Percentiles rank a stretch among this genome's conserved stretches.
These are phyloP conservation scores for Urostyla sp. DNA, from an alignment of 73 alveolate genomes.

Conservation along the genomic window DNA sequence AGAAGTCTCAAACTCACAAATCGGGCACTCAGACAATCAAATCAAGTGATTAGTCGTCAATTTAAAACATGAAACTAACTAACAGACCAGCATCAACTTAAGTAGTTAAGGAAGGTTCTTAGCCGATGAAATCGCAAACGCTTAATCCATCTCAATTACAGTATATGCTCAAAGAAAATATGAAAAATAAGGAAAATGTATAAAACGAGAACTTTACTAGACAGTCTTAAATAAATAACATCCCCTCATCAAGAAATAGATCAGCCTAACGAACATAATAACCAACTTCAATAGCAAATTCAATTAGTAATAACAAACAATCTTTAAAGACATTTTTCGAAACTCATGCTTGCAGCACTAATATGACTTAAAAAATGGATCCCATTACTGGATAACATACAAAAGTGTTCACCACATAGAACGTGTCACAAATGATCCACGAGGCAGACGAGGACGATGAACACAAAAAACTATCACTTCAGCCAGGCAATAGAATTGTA, in stretches of 20 bases:
- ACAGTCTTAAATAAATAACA: no score
- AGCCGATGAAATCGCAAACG: no score
- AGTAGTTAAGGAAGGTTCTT: no score
- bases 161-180: no score
- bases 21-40: background rate
- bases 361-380: constrained; percentile 28
- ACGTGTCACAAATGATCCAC: constrained; percentile 30
- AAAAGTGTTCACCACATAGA: constrained; percentile 36
- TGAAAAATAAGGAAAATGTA: no score
- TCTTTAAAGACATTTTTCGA: constrained; percentile 26
- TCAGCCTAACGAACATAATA: background rate
- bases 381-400: constrained; percentile 24
- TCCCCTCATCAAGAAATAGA: no score
- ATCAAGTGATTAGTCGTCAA: constrained; percentile 2
- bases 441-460: constrained; percentile 57
- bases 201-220: no score
- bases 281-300: background rate
- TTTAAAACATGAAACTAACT: no score
- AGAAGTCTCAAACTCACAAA: background rate
- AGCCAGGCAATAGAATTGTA: constrained; percentile 56
- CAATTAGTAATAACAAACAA: background rate
- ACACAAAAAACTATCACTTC: constrained; percentile 25
- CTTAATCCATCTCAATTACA: no score
- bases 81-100: no score
- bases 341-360: constrained; percentile 23